phyloP scores from a whole-genome alignment of 2,329 filamentous ascomycete genomes.

The Camillea tinctor region DNA sequence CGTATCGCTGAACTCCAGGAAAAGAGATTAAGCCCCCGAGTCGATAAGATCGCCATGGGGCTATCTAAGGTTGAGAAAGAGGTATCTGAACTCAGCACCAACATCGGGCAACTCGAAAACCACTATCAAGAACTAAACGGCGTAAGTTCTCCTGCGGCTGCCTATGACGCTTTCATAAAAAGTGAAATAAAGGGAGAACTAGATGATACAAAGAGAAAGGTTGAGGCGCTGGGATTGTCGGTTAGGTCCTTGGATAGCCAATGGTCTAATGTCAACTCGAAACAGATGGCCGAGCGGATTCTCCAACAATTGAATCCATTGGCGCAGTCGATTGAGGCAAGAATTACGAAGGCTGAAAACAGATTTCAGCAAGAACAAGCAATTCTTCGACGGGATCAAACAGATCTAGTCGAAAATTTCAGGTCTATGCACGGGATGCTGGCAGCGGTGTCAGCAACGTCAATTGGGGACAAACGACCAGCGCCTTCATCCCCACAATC shows the following conservation, averaged over 20 bases:
- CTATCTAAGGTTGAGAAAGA: constrained; percentile 6
- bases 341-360: constrained; percentile 2
- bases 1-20: constrained; percentile 12
- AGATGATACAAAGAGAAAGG: constrained; percentile 28
- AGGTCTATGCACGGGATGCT: constrained; percentile 1
- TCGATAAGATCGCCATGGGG: constrained; percentile 4
- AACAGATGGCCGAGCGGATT: constrained; percentile 41
- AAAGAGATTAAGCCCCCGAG: constrained; percentile 1
- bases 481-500: constrained; percentile 5
- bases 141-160: background rate
- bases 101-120: constrained; percentile 1
- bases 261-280: constrained; percentile 49
- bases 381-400: background rate
- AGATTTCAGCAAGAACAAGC: no score
- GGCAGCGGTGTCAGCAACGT: background rate
- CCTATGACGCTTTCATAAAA: constrained; percentile 1
- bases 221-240: constrained; percentile 36
- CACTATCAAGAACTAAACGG: background rate
- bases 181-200: constrained; percentile 25
- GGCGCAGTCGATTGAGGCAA: constrained; percentile 9
- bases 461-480: constrained; percentile 9
- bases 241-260: constrained; percentile 43
- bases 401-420: background rate
- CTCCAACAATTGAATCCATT: constrained; percentile 30
- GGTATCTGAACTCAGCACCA: constrained; percentile 6